Evolutionary conservation across 164 flowering plant genomes (phyloP).

Genomic region (Paratinospora sagittata): DNA sequence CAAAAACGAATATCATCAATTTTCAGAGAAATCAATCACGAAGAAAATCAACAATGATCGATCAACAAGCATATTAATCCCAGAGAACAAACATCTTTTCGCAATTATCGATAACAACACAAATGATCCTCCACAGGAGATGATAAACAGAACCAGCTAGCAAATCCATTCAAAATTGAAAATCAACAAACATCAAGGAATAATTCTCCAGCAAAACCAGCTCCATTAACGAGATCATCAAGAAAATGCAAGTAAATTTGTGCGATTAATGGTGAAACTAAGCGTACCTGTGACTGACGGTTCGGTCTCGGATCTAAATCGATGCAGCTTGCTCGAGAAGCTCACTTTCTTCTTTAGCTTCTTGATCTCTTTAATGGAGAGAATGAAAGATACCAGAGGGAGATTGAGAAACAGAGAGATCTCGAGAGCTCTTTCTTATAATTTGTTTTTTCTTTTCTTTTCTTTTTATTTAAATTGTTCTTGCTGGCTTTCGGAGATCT

Average conservation of each 20-base stretch:
- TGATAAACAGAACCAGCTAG: no score
- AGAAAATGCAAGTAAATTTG: no score
- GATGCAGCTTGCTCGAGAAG: constrained; percentile 3
- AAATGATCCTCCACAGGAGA: no score
- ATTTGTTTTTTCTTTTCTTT: neutral
- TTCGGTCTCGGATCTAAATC: neutral
- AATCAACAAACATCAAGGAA: no score
- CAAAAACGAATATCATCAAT: neutral
- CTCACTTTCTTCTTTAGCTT: neutral
- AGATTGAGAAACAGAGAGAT: neutral
- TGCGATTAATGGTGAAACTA: neutral
- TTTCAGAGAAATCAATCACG: neutral
- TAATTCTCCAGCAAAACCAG: no score
- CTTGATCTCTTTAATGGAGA: constrained; percentile 5
- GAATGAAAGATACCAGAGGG: neutral
- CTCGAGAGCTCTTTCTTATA: neutral
- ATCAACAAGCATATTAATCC: neutral
- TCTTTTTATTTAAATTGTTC: neutral
- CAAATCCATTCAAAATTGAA: no score
- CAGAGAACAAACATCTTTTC: neutral
- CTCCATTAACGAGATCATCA: no score
- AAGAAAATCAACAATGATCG: neutral
- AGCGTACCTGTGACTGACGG: constrained; percentile 7
- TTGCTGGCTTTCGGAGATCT: neutral
- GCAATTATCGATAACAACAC: no score